These are phyloP conservation scores for Lasiosphaeria hispida DNA, from an alignment of 495 filamentous ascomycete genomes.

Conservation along the genomic window DNA sequence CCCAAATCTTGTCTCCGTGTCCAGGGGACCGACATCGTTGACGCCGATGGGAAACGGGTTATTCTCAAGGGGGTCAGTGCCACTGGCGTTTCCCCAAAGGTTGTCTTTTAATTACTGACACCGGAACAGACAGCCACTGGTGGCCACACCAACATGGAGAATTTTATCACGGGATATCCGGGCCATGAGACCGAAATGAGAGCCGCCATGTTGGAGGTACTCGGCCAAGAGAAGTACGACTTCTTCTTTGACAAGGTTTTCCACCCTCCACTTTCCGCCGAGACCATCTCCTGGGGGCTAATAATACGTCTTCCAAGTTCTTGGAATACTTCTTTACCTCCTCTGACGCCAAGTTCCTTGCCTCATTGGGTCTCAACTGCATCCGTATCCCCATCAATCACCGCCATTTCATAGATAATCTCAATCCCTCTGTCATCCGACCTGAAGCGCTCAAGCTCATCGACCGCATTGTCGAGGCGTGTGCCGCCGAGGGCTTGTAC, in stretches of 20 bases:
- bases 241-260: constrained; percentile 46
- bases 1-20: constrained; percentile 39
- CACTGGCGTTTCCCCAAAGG: not conserved
- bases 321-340: constrained; percentile 64
- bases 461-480: constrained; percentile 59
- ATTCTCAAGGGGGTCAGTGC: constrained; percentile 46
- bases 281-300: not conserved
- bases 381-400: constrained; percentile 65
- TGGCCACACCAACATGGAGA: constrained; percentile 56
- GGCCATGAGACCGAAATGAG: constrained; percentile 59
- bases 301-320: constrained; percentile 45
- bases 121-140: constrained; percentile 24
- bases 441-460: constrained; percentile 56
- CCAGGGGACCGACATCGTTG: constrained; percentile 45
- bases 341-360: constrained; percentile 60
- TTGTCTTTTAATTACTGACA: not conserved
- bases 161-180: constrained; percentile 67
- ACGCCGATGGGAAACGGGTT: constrained; percentile 43
- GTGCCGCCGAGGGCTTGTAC: constrained; percentile 56
- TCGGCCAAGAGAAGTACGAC: constrained; percentile 49
- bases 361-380: constrained; percentile 58
- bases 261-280: constrained; percentile 10
- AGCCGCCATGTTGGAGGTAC: constrained; percentile 52
- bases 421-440: constrained; percentile 59
- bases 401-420: constrained; percentile 62